Base-by-base conservation (phyloP, 352 stramenopile genomes). In the Phytophthora fragariae region DNA sequence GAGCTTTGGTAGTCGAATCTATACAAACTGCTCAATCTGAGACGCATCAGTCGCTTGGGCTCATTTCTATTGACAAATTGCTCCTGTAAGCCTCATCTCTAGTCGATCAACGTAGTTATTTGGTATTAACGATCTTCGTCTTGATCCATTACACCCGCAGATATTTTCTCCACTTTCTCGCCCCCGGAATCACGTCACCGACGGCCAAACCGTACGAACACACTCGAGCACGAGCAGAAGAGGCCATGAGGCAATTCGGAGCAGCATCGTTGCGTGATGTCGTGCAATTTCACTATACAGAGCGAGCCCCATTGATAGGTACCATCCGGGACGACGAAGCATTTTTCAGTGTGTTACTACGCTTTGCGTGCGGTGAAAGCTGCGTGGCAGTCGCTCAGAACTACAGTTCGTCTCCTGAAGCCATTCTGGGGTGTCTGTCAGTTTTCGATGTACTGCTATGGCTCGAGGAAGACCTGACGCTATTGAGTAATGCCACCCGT, bases 281-380 rank as follows among this genome's bases (percentile, higher is more conserved):
- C 19, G 41, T 75, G 68, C 73, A 37, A 2, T 90, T 73, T 57
- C 76, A 27, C 46, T 73, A 27, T 47, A 72, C 59, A n/a, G 59
- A 75, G 3, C 52, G 62, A 63, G n/a, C 72, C 15, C 66, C 68
- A 29, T 73, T 80, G 65, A 47, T 88, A 56, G 77, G 76, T 6
- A 57, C 27, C 35, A 61, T 90, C 17, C 62, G 66, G 1, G 76
- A 83, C 5, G 80, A 89, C 21, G 78, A 92, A 52, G 71, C 76
- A 12, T 79, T 91, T 55, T 92, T 91, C 72, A 91, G 84, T 35
- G 57, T 87, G 2, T 67, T 90, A 9, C 65, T 91, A 5, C 82
- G 77, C 5, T 76, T 93, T 41, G 83, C 82, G 14, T 86, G 82
- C 49, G 86, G 84, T 9, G 64, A 70, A 15, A 71, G 62, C 31